These are phyloP conservation scores for Entonaema liquescens DNA, from an alignment of 495 filamentous ascomycete genomes.

Conservation along the genomic window DNA sequence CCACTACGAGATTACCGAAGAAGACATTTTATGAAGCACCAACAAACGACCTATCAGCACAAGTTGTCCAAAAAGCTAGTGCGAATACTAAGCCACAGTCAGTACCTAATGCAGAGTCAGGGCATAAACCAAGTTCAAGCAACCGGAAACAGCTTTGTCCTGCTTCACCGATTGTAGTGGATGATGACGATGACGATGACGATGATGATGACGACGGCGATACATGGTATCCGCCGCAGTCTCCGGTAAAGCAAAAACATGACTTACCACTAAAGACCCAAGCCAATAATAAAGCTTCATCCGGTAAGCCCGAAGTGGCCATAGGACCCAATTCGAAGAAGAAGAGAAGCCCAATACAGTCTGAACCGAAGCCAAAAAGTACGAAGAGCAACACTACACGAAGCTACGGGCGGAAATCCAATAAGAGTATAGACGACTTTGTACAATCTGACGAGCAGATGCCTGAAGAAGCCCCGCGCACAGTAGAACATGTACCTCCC, in stretches of 20 bases:
- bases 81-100: not conserved
- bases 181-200: constrained; percentile 1
- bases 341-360: constrained; percentile 23
- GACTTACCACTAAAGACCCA: not conserved
- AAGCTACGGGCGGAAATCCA: constrained; percentile 6
- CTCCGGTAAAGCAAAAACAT: constrained; percentile 5
- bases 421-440: not conserved
- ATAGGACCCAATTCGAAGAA: constrained; percentile 30
- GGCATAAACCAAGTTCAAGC: constrained; percentile 1
- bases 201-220: constrained; percentile 3
- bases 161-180: not conserved
- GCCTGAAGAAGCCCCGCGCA: not conserved
- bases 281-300: not conserved
- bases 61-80: not conserved
- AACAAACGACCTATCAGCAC: not conserved
- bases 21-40: constrained; percentile 24
- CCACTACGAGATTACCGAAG: constrained; percentile 16
- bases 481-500: not conserved
- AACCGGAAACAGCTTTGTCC: not conserved
- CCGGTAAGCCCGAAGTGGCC: not conserved
- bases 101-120: not conserved
- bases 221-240: not conserved
- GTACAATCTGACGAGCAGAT: not conserved
- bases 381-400: not conserved
- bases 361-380: not conserved